Conservation (phyloP, 2,329 filamentous ascomycete genomes). For the Exophiala bonariae region DNA sequence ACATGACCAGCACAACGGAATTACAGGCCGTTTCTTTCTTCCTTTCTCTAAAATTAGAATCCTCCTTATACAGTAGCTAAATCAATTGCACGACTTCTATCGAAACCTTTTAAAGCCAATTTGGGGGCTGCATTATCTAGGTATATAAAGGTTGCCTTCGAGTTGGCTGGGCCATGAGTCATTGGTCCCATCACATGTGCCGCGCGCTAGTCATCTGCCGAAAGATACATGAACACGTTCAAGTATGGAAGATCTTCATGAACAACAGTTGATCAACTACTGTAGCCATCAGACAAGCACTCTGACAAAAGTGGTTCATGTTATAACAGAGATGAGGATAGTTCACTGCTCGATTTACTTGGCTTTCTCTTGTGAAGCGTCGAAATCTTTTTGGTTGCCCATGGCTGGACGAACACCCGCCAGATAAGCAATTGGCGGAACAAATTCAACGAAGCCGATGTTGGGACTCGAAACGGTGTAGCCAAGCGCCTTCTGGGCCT, state of each 20-base stretch:
- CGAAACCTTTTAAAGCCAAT: neutral
- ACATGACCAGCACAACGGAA: neutral
- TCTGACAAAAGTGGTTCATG: neutral
- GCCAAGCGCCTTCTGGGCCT: conserved; percentile 26
- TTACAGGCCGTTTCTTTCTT: too few relatives aligned
- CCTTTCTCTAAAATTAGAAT: too few relatives aligned
- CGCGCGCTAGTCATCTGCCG: neutral
- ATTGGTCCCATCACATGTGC: neutral
- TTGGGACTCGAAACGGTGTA: conserved; percentile 28
- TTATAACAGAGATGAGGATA: neutral
- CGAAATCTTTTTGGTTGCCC: conserved; percentile 2
- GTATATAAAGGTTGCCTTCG: neutral
- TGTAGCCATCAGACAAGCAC: neutral
- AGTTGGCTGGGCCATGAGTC: neutral
- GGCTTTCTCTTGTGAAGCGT: conserved; percentile 6
- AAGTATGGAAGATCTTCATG: neutral
- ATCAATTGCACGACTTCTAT: neutral
- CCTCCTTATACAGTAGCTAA: too few relatives aligned
- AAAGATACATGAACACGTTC: neutral
- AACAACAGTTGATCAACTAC: neutral
- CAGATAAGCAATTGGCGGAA: conserved; percentile 6
- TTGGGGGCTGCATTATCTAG: neutral
- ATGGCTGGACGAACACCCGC: neutral
- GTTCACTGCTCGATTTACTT: neutral
- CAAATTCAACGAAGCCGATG: conserved; percentile 21